Conservation (phyloP, 2,329 filamentous ascomycete genomes). For the Fusarium oxysporum region DNA sequence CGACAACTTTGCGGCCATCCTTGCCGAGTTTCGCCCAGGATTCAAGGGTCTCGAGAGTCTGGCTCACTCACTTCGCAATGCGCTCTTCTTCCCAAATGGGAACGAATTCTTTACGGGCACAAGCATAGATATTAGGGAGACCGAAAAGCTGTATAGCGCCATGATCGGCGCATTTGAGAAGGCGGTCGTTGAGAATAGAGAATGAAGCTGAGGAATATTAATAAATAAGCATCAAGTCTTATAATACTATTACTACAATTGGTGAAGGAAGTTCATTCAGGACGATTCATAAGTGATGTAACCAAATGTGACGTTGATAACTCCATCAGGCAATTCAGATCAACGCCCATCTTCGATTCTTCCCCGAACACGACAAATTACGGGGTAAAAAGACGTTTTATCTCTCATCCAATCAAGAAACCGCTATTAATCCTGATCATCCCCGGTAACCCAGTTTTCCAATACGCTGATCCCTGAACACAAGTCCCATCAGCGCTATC, state of each 20-base stretch:
- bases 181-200: fast-evolving
- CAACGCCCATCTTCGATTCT: background rate
- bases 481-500: background rate
- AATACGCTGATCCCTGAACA: background rate
- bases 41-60: background rate
- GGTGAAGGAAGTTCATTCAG: no score
- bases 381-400: background rate
- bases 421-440: background rate
- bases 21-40: background rate
- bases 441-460: background rate
- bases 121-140: background rate
- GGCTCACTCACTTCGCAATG: background rate
- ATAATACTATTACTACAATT: fast-evolving
- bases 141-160: background rate
- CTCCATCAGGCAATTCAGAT: background rate
- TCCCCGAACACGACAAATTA: background rate
- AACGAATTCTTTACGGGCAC: background rate
- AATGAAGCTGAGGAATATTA: fast-evolving
- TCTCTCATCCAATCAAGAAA: background rate
- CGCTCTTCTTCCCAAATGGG: background rate
- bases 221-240: fast-evolving
- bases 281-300: no score
- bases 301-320: background rate
- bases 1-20: background rate
- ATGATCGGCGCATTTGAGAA: background rate